Percentiles rank a stretch among this genome's conserved stretches.
These are phyloP conservation scores for Coemansia reversa DNA, from an alignment of 192 early-diverging fungal species.

Conservation along the genomic window DNA sequence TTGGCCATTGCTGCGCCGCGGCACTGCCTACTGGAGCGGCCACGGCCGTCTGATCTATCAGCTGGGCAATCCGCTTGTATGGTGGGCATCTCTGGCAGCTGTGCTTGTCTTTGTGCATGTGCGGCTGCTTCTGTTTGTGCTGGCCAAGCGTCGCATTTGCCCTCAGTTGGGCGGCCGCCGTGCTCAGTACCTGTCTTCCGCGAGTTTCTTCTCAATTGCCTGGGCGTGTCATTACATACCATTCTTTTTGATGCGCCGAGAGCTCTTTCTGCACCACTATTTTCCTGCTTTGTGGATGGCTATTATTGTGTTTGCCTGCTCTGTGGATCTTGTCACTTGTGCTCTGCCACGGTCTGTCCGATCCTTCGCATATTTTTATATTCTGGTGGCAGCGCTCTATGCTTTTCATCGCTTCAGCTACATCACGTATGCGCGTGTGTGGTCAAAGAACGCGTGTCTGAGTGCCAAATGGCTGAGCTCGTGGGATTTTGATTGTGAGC, in stretches of 20 bases:
- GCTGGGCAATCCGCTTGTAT: conserved; percentile 86
- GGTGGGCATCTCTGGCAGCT: conserved; percentile 68
- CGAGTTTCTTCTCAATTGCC: conserved; percentile 69
- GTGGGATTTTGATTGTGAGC: conserved; percentile 84
- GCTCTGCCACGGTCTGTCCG: conserved; percentile 53
- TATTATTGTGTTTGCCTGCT: conserved; percentile 70
- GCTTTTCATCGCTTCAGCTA: conserved; percentile 70
- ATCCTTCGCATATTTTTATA: conserved; percentile 44
- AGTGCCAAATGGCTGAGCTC: conserved; percentile 71
- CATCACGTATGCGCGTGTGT: conserved; percentile 75
- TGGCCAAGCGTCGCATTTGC: conserved; percentile 59
- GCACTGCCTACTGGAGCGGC: conserved; percentile 88
- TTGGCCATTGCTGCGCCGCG: conserved; percentile 85
- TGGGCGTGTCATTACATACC: conserved; percentile 87
- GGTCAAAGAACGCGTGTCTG: conserved; percentile 73
- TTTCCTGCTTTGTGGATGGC: conserved; percentile 92
- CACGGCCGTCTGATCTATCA: conserved; percentile 77
- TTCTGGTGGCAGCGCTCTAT: conserved; percentile 56
- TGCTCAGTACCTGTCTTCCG: conserved; percentile 55
- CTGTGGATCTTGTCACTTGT: conserved; percentile 71
- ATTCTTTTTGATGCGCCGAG: conserved; percentile 87
- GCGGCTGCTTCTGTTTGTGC: conserved; percentile 50
- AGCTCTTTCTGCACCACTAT: conserved; percentile 93
- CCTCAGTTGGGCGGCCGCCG: conserved; percentile 39
- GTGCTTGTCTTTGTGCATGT: conserved; percentile 60